A percentile compares a stretch with the other conserved stretches of the same genome.
Conservation (phyloP, 306 rosid species). For the Notholithocarpus densiflorus region DNA sequence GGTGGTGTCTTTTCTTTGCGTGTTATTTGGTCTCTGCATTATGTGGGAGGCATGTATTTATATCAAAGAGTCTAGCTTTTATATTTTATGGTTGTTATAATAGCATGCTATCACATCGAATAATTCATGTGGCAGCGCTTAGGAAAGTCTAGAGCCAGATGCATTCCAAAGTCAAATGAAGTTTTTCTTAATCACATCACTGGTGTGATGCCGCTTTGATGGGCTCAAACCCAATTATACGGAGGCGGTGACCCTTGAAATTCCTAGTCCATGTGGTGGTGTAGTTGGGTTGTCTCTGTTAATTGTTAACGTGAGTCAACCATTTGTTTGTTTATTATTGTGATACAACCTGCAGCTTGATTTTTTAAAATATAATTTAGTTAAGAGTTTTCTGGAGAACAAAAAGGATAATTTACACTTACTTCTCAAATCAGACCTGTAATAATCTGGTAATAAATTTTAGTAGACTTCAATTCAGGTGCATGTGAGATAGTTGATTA, state of each 20-base stretch:
- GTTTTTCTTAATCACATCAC: constrained; percentile 26
- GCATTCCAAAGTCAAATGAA: constrained; percentile 41
- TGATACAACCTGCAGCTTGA: constrained; percentile 1
- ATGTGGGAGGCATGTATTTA: constrained; percentile 2
- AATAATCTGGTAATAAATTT: constrained; percentile 3
- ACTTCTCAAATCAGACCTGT: constrained; percentile 4
- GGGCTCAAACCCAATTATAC: constrained; percentile 22
- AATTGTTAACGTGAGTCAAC: constrained; percentile 36
- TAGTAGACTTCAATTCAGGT: constrained; percentile 21
- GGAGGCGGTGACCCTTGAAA: background rate
- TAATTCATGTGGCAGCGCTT: constrained; percentile 17
- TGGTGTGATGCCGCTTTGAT: constrained; percentile 24
- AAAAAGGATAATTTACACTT: background rate
- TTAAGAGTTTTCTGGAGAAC: background rate
- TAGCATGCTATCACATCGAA: constrained; percentile 24
- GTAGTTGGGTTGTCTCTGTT: constrained; percentile 34
- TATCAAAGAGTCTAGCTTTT: constrained; percentile 2
- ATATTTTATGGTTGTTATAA: constrained; percentile 9
- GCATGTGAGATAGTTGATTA: constrained; percentile 6
- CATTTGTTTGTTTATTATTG: background rate
- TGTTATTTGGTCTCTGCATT: constrained; percentile 21
- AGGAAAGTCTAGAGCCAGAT: constrained; percentile 25
- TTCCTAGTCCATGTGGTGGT: constrained; percentile 20
- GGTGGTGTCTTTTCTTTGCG: constrained; percentile 16
- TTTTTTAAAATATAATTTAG: constrained; percentile 9